phyloP scores from a whole-genome alignment of 78 protist genomes.

The Dictyostelium discoideum region dicty_2.7 NC_007088.5:2332001-2332500 shows the following conservation, averaged over 20 bases:
- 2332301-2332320: too few relatives aligned
- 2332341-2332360: not conserved
- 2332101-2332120: not conserved
- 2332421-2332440: slow-evolving; percentile 56
- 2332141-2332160: not conserved
- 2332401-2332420: slow-evolving; percentile 6
- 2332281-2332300: too few relatives aligned
- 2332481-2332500: not conserved
- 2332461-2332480: slow-evolving; percentile 2
- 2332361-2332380: not conserved
- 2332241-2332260: too few relatives aligned
- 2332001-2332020: not conserved
- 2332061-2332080: not conserved
- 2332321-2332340: too few relatives aligned
- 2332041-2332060: slow-evolving; percentile 8
- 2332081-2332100: slow-evolving; percentile 5
- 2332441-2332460: slow-evolving; percentile 38
- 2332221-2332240: too few relatives aligned
- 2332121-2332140: slow-evolving; percentile 9
- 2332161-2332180: not conserved
- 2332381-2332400: not conserved
- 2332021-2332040: not conserved
- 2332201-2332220: not conserved
- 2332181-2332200: not conserved
- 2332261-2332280: too few relatives aligned